Evolutionary conservation across 257 asterid species (phyloP).

Genomic region (Salvia splendens): DNA sequence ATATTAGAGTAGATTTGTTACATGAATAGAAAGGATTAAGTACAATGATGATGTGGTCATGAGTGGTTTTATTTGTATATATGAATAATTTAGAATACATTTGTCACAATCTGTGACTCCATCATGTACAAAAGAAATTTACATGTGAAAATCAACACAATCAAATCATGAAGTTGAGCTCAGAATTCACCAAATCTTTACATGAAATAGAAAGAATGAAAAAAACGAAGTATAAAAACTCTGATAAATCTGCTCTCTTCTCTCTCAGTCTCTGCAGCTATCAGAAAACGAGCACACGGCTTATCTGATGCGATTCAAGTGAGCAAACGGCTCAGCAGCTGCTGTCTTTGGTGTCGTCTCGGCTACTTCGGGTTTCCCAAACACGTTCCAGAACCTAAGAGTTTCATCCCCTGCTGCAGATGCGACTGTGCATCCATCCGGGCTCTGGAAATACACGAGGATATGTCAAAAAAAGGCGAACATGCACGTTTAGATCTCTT

Average conservation of each 20-base stretch:
- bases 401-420: conserved; percentile 98
- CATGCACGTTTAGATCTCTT: too few relatives aligned
- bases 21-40: too few relatives aligned
- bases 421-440: conserved; percentile 93
- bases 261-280: not conserved
- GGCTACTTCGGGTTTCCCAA: conserved; percentile 84
- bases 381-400: conserved; percentile 87
- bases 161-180: not conserved
- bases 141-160: not conserved
- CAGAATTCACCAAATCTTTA: conserved; percentile 7
- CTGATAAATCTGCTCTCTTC: not conserved
- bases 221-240: not conserved
- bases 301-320: conserved; percentile 75
- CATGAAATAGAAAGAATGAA: not conserved
- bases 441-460: conserved; percentile 52
- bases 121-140: conserved; percentile 17
- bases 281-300: not conserved
- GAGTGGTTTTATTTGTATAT: too few relatives aligned
- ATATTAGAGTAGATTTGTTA: too few relatives aligned
- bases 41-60: too few relatives aligned
- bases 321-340: conserved; percentile 78
- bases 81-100: not conserved
- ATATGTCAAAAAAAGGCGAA: not conserved
- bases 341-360: conserved; percentile 66
- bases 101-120: conserved; percentile 37